Evolutionary conservation across 2,329 filamentous ascomycete genomes (phyloP).

Genomic region (Aspergillus carbonarius): DNA sequence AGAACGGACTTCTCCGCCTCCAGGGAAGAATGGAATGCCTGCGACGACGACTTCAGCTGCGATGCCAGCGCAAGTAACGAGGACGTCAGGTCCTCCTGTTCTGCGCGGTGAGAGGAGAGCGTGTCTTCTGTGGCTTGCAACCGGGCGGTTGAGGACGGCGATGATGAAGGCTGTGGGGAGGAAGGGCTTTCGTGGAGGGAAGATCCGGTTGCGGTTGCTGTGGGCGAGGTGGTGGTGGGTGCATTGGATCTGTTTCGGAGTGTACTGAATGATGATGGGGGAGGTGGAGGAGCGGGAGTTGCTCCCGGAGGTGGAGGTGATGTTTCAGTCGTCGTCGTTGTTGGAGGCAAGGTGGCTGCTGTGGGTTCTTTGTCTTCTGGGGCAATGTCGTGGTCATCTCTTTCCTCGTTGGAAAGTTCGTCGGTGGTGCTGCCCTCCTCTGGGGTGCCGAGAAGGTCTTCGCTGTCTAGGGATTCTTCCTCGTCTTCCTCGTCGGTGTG

Average conservation of each 20-base stretch:
- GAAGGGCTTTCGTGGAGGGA: conserved; percentile 6
- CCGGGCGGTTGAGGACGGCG: conserved; percentile 15
- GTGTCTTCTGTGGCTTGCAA: conserved; percentile 63
- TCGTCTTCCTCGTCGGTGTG: conserved; percentile 17
- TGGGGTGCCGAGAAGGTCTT: conserved; percentile 21
- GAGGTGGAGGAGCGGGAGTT: conserved; percentile 5
- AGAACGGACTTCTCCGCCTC: conserved; percentile 74
- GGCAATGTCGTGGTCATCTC: conserved; percentile 10
- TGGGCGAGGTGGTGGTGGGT: conserved; percentile 10
- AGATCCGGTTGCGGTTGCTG: conserved; percentile 17
- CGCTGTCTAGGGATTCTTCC: conserved; percentile 16
- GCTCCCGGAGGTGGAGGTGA: conserved; percentile 2
- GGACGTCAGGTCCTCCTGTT: conserved; percentile 79
- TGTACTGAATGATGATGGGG: conserved; percentile 11
- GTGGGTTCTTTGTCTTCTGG: neutral
- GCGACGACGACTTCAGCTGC: conserved; percentile 72
- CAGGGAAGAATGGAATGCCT: conserved; percentile 68
- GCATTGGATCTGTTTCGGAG: conserved; percentile 27
- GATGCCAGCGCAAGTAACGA: conserved; percentile 79
- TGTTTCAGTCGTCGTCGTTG: conserved; percentile 16
- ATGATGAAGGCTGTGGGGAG: conserved; percentile 5
- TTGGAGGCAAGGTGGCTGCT: neutral
- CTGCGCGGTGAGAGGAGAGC: conserved; percentile 71
- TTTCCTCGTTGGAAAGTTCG: conserved; percentile 17
- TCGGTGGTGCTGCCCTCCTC: conserved; percentile 12